Base-by-base conservation (phyloP, 345 rosid genomes). In the Melaleuca alternifolia region DNA sequence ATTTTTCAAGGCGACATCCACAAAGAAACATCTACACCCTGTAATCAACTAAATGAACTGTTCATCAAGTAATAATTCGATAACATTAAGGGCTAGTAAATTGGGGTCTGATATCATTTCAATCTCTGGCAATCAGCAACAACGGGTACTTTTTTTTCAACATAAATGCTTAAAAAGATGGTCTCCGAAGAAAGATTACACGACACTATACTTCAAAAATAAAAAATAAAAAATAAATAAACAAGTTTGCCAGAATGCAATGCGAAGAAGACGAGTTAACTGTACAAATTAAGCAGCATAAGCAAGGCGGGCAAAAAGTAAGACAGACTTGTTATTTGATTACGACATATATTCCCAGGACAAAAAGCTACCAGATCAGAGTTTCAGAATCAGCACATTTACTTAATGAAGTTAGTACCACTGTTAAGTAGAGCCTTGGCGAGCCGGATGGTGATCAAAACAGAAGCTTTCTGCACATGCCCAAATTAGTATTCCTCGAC, bases 401-500 rank as follows among this genome's bases (percentile, higher is more conserved):
- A 52, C 41, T 30, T 52, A 41, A 51, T 52, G 24, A n/a, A 16
- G 56, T 83, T 26, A 83, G 85, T 20, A 83, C 61, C 2, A 12
- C 56, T 83, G 61, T 37, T 83, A 53, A 83, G 62, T 41, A 14
- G 12, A 28, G 48, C 62, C 56, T 1, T 0, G 7, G 26, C 2
- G 54, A 37, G n/a, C n/a, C 0, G 0, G 1, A 44, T 28, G n/a
- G 62, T 41, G 59, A 83, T 92, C 86, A 92, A 90, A 93, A 94
- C 71, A 92, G 89, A 82, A 94, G 96, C 93, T 93, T 94, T 85
- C 91, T 92, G 90, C 92, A 89, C 11, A 91, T 87, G 51, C 92
- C 93, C 90, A 91, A 88, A 57, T 89, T 93, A 83, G 91, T 57
- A 18, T 75, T 87, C 91, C 92, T 91, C 12, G 93, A 88, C 23